Percentiles rank a stretch among this genome's conserved stretches.
Conservation (phyloP, 441 rosid species). For the Brassica balearica region DNA sequence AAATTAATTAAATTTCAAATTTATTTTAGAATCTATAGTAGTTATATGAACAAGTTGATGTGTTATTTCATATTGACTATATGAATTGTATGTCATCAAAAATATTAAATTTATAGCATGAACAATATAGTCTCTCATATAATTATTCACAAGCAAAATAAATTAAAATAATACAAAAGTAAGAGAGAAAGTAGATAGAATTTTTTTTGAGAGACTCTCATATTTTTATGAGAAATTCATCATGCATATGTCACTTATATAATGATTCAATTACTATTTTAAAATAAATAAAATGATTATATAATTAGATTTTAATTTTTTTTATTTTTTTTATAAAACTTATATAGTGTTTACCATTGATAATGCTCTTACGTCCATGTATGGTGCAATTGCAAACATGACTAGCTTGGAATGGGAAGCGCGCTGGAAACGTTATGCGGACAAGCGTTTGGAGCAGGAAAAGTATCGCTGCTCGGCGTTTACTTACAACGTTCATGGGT, state of each 20-base stretch:
- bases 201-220: not conserved
- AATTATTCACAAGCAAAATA: not conserved
- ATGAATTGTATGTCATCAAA: not conserved
- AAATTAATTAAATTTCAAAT: not conserved
- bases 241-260: not conserved
- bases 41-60: not conserved
- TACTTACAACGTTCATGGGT: conserved; percentile 57
- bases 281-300: not conserved
- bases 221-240: not conserved
- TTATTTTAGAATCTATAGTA: not conserved
- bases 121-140: not conserved
- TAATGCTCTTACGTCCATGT: not conserved
- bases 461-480: conserved; percentile 47
- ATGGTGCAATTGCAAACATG: conserved; percentile 5
- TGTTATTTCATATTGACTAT: not conserved
- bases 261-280: not conserved
- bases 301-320: not conserved
- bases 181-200: not conserved
- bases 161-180: not conserved
- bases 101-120: not conserved
- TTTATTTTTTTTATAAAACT: not conserved
- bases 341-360: not conserved
- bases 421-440: conserved; percentile 57
- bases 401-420: conserved; percentile 58
- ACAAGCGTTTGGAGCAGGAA: conserved; percentile 56